phyloP scores from a whole-genome alignment of 2,329 filamentous ascomycete species.

The Thermothelomyces thermophilus region DNA sequence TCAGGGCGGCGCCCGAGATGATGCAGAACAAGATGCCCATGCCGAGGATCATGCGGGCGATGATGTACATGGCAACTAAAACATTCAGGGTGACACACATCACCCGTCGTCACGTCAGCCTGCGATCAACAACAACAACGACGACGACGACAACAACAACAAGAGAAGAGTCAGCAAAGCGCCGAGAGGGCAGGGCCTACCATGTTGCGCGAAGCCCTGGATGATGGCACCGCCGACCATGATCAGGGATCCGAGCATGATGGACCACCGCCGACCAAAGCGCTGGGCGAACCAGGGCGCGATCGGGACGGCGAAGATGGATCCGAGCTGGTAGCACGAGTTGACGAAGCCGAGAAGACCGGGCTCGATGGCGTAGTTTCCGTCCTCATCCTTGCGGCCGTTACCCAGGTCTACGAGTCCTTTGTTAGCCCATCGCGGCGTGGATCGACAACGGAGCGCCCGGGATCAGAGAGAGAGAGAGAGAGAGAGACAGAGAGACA shows the following conservation, averaged over 20 bases:
- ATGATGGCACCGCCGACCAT: conserved; percentile 50
- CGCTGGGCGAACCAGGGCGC: conserved; percentile 48
- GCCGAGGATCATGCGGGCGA: conserved; percentile 53
- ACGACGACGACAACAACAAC: too few relatives aligned
- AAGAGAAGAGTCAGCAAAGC: too few relatives aligned
- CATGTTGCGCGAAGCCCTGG: conserved; percentile 43
- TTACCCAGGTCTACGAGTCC: conserved; percentile 36
- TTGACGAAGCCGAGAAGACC: conserved; percentile 1
- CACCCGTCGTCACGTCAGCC: too few relatives aligned
- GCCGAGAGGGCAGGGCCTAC: conserved; percentile 11
- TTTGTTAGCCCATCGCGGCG: not conserved
- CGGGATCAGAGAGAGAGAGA: too few relatives aligned
- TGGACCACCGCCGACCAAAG: conserved; percentile 49
- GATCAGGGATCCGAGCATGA: conserved; percentile 47
- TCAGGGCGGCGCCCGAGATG: conserved; percentile 50
- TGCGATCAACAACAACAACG: too few relatives aligned
- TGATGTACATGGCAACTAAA: conserved; percentile 50
- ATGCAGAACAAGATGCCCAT: conserved; percentile 56
- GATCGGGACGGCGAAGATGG: conserved; percentile 51
- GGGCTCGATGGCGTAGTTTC: conserved; percentile 45
- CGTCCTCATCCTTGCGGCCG: conserved; percentile 38
- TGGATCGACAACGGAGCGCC: too few relatives aligned
- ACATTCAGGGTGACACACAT: too few relatives aligned
- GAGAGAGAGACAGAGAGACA: too few relatives aligned
- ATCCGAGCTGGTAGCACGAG: conserved; percentile 49